Base-by-base conservation (phyloP, 2,329 filamentous ascomycete genomes). In the Chrysosporium queenslandicum region DNA sequence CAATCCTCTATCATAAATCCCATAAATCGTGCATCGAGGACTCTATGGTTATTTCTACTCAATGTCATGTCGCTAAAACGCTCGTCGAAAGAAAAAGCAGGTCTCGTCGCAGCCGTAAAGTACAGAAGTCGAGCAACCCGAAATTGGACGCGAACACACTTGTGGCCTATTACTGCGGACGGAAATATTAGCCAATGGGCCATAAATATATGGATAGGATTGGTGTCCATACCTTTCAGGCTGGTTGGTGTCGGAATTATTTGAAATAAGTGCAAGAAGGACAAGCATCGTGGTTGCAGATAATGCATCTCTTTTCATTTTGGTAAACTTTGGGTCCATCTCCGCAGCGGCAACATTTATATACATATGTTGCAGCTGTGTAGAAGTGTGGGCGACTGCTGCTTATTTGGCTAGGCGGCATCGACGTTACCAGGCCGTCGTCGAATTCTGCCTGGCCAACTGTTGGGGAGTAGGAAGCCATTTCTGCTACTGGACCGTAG, bases 271-370 rank as follows among this genome's bases (percentile, higher is more conserved):
- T 46, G 60, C 68, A 71, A 12, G 9, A 3, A 4, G 2, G 0
- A 60, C 69, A 71, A 23, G 57, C 59, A 12, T 36, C 34, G 21
- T 71, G 69, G 2, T 60, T 1, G 59, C 69, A 71, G 0, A 36
- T 52, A 2, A 68, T 57, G 48, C 69, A 71, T 18, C 34, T 41
- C 1, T 64, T 60, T 40, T 71, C 66, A 27, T 54, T 40, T 9
- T 65, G 58, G 55, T 58, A 70, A 36, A 68, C 56, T 48, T 71
- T 71, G 0, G 69, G 69, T 0, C 69, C 69, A 39, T 71, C 68
- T 1, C 60, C 36, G 54, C 69, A 71, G 3, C 54, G 1, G 61
- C 69, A 71, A 59, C 69, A 71, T 51, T 67, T 61, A 42, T 68
- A 71, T 56, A 68, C 58, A 48, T 62, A 56, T 8, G 59, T 62